These are phyloP conservation scores for Cucumis cinereus DNA, from an alignment of 306 rosid species.

Conservation along the genomic window DNA sequence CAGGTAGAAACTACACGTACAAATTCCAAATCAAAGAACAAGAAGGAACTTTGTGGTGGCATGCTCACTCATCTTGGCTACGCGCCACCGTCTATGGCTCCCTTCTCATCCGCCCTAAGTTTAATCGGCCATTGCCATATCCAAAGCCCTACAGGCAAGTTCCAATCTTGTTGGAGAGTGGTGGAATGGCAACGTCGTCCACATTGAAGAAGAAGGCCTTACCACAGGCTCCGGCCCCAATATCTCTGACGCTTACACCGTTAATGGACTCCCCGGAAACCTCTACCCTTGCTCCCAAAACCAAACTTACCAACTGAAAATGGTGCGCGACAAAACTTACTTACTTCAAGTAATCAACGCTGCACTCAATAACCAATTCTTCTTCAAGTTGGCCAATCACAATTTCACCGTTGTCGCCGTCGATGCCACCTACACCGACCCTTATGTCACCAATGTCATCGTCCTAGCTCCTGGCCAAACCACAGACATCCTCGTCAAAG, in stretches of 20 bases:
- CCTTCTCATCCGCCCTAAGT: constrained; percentile 36
- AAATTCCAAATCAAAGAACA: constrained; percentile 38
- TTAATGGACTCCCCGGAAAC: constrained; percentile 62
- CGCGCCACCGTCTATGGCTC: constrained; percentile 58
- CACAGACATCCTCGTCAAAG: constrained; percentile 28
- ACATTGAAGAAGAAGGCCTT: constrained; percentile 17
- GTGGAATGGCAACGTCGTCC: constrained; percentile 50
- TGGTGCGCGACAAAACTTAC: constrained; percentile 40
- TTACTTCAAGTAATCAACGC: constrained; percentile 47
- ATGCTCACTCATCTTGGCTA: constrained; percentile 42
- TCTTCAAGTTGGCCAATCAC: constrained; percentile 55
- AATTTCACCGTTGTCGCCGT: constrained; percentile 45
- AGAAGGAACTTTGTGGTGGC: constrained; percentile 86
- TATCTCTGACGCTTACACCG: constrained; percentile 35
- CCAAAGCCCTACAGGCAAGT: constrained; percentile 29
- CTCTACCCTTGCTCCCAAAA: constrained; percentile 32
- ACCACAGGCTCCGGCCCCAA: constrained; percentile 11
- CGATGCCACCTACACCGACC: constrained; percentile 45
- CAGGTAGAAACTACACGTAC: constrained; percentile 32
- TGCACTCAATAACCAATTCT: constrained; percentile 48
- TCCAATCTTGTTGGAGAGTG: constrained; percentile 53
- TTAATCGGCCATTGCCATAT: constrained; percentile 21
- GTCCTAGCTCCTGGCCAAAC: constrained; percentile 52
- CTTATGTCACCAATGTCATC: constrained; percentile 27
- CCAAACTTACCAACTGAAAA: constrained; percentile 18